A percentile compares a stretch with the other conserved stretches of the same genome.
Conservation (phyloP, 345 rosid species). For the Arabis hirsuta region DNA sequence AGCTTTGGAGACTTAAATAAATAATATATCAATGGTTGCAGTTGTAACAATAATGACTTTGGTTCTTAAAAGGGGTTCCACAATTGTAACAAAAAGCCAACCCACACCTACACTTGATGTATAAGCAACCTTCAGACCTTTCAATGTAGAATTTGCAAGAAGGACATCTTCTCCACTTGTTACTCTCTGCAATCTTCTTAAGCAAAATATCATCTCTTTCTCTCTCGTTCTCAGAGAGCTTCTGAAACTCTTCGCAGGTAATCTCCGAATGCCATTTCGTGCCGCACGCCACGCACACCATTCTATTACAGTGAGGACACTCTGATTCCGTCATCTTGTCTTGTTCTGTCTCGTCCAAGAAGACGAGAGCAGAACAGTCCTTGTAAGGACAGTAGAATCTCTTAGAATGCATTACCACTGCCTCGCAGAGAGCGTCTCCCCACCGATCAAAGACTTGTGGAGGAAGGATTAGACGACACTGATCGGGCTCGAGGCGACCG, state of each 20-base stretch:
- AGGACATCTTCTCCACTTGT: constrained; percentile 57
- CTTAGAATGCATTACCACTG: constrained; percentile 39
- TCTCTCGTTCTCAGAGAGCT: constrained; percentile 48
- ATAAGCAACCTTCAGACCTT: constrained; percentile 47
- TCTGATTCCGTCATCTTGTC: constrained; percentile 39
- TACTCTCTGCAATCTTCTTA: constrained; percentile 51
- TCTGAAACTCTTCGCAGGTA: constrained; percentile 49
- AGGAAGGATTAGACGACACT: constrained; percentile 32
- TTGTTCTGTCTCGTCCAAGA: constrained; percentile 42
- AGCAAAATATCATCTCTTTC: constrained; percentile 51
- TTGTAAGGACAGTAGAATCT: constrained; percentile 53
- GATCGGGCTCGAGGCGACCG: constrained; percentile 21
- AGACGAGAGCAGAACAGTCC: constrained; percentile 53
- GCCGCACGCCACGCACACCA: constrained; percentile 55
- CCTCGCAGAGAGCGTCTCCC: constrained; percentile 54
- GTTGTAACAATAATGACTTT: constrained; percentile 23
- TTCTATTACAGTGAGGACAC: constrained; percentile 55
- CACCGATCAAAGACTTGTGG: constrained; percentile 36
- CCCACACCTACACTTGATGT: constrained; percentile 62
- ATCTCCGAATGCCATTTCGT: constrained; percentile 62
- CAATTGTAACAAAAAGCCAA: constrained; percentile 57
- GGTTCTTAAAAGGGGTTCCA: constrained; percentile 16
- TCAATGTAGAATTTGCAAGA: constrained; percentile 53
- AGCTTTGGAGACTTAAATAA: not conserved
- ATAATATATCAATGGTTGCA: constrained; percentile 19